Percentiles rank a stretch among this genome's conserved stretches.
Evolutionary conservation across 2,329 filamentous ascomycete genomes (phyloP).

Genomic region (Fusarium globosum): DNA sequence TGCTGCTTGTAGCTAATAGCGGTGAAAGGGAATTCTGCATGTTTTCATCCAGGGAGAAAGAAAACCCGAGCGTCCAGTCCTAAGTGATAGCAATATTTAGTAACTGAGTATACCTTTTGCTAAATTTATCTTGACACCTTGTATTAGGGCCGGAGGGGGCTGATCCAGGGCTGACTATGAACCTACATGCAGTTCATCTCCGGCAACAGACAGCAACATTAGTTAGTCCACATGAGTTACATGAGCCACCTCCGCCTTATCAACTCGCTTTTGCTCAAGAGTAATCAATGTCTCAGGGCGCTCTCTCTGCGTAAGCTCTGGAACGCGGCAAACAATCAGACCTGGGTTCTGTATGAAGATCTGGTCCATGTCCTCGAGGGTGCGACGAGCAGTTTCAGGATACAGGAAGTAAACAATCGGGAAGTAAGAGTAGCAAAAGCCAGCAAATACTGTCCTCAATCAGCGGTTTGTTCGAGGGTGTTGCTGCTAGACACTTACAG

Average conservation of each 20-base stretch:
- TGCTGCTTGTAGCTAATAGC: too few relatives aligned
- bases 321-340: neutral
- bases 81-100: too few relatives aligned
- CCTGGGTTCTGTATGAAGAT: neutral
- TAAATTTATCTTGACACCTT: too few relatives aligned
- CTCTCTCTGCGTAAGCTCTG: neutral
- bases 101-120: too few relatives aligned
- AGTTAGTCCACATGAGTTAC: neutral
- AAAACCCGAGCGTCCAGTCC: too few relatives aligned
- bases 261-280: neutral
- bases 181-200: too few relatives aligned
- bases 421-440: neutral
- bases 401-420: neutral
- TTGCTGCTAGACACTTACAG: neutral
- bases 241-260: neutral
- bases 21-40: too few relatives aligned
- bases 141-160: too few relatives aligned
- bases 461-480: neutral
- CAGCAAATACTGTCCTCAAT: neutral
- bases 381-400: neutral
- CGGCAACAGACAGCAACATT: neutral
- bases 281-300: neutral
- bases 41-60: too few relatives aligned
- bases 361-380: neutral
- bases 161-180: accelerated